Evolutionary conservation across 2,329 filamentous ascomycete species (phyloP).

Genomic region (Xylaria digitata): DNA sequence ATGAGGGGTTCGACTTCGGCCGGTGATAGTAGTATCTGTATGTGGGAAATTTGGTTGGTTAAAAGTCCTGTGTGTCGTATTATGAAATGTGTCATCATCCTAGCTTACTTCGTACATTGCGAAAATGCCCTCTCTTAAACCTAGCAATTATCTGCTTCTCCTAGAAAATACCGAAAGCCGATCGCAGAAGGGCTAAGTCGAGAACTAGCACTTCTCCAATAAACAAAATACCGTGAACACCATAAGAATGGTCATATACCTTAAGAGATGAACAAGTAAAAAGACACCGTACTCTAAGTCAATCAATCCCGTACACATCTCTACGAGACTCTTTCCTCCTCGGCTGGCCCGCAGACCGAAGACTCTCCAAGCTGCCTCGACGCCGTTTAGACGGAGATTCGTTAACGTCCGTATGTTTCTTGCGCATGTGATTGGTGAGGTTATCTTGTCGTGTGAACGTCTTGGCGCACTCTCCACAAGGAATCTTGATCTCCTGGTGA

Average conservation of each 20-base stretch:
- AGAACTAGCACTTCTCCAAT: neutral
- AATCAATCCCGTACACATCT: neutral
- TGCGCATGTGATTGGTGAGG: constrained; percentile 23
- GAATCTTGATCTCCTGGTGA: constrained; percentile 13
- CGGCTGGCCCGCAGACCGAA: neutral
- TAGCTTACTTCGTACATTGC: neutral
- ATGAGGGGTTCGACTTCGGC: no score
- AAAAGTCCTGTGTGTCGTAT: neutral
- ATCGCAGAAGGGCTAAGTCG: neutral
- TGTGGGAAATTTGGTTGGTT: neutral
- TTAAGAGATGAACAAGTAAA: neutral
- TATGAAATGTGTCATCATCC: neutral
- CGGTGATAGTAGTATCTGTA: neutral
- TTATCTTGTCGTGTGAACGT: constrained; percentile 34
- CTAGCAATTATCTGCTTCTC: neutral
- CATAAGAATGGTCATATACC: neutral
- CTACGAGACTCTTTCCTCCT: constrained; percentile 12
- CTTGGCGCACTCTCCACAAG: constrained; percentile 30
- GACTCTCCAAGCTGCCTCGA: constrained; percentile 7
- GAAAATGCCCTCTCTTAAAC: neutral
- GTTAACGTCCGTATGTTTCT: neutral
- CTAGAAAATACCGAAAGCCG: neutral
- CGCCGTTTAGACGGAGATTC: constrained; percentile 6
- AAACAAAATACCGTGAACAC: neutral
- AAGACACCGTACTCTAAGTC: neutral